Evolutionary conservation across 2,329 filamentous ascomycete species (phyloP).

Genomic region (Colletotrichum lentis): DNA sequence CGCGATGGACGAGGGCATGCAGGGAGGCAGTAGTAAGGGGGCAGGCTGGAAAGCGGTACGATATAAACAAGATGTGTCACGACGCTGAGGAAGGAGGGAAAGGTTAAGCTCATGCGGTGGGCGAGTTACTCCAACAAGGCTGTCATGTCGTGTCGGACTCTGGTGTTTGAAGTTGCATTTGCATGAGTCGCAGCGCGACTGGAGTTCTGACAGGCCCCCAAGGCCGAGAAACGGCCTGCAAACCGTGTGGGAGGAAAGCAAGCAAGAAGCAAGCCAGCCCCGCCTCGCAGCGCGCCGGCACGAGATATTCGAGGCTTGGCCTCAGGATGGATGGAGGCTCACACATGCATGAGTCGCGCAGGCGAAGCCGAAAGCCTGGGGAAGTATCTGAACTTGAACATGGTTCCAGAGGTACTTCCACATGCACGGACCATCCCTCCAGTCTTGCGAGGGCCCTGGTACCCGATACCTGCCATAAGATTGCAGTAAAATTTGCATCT

Average conservation of each 20-base stretch:
- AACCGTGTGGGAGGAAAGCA: neutral
- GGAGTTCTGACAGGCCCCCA: constrained; percentile 25
- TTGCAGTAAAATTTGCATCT: constrained; percentile 36
- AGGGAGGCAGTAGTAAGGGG: neutral
- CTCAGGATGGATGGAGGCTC: constrained; percentile 13
- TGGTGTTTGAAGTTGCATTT: constrained; percentile 35
- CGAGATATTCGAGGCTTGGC: constrained; percentile 18
- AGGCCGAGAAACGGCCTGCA: constrained; percentile 32
- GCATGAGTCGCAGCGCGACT: constrained; percentile 33
- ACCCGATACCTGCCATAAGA: constrained; percentile 34
- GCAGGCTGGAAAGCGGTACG: neutral
- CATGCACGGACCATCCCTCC: constrained; percentile 28
- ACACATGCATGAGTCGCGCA: constrained; percentile 35
- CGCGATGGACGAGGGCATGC: neutral
- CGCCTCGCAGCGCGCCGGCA: neutral
- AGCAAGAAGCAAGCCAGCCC: neutral
- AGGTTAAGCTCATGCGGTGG: neutral
- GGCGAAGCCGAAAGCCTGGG: constrained; percentile 13
- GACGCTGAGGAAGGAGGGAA: neutral
- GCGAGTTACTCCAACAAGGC: constrained; percentile 20
- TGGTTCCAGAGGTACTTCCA: constrained; percentile 24
- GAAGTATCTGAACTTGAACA: constrained; percentile 30
- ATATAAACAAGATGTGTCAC: neutral
- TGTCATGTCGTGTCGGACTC: constrained; percentile 27
- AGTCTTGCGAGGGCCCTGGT: constrained; percentile 21